Evolutionary conservation across 2,329 filamentous ascomycete genomes (phyloP).

Genomic region (Penicillium capsulatum): DNA sequence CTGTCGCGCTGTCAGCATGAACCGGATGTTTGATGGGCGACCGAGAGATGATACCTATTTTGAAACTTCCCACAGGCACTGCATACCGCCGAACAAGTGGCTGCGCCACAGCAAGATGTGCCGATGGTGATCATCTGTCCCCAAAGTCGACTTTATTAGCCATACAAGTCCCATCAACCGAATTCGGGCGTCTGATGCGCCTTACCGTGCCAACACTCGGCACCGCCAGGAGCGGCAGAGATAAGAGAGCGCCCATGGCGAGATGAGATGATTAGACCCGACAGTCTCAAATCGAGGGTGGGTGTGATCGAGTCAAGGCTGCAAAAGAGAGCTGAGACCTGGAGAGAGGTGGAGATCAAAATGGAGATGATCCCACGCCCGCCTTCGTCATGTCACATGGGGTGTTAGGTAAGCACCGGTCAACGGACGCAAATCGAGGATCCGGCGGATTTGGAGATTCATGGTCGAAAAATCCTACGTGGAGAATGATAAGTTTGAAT

Average conservation of each 20-base stretch:
- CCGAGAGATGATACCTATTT: conserved; percentile 63
- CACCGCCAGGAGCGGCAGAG: conserved; percentile 80
- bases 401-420: not conserved
- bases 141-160: conserved; percentile 13
- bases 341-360: conserved; percentile 11
- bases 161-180: conserved; percentile 6
- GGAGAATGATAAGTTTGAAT: too few relatives aligned
- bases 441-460: too few relatives aligned
- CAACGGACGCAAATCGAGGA: too few relatives aligned
- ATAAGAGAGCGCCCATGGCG: conserved; percentile 92
- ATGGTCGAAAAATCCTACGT: too few relatives aligned
- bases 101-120: conserved; percentile 92
- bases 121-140: conserved; percentile 67
- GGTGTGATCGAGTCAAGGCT: not conserved
- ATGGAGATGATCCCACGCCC: conserved; percentile 7
- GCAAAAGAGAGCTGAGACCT: too few relatives aligned
- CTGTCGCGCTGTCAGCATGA: conserved; percentile 46
- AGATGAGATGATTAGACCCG: too few relatives aligned
- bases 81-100: conserved; percentile 93
- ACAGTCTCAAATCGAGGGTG: too few relatives aligned
- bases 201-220: conserved; percentile 82
- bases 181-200: conserved; percentile 21
- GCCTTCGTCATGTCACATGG: conserved; percentile 17
- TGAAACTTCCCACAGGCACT: conserved; percentile 95
- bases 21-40: not conserved